Evolutionary conservation across 2,329 filamentous ascomycete genomes (phyloP).

Genomic region (Cercospora sojina): DNA sequence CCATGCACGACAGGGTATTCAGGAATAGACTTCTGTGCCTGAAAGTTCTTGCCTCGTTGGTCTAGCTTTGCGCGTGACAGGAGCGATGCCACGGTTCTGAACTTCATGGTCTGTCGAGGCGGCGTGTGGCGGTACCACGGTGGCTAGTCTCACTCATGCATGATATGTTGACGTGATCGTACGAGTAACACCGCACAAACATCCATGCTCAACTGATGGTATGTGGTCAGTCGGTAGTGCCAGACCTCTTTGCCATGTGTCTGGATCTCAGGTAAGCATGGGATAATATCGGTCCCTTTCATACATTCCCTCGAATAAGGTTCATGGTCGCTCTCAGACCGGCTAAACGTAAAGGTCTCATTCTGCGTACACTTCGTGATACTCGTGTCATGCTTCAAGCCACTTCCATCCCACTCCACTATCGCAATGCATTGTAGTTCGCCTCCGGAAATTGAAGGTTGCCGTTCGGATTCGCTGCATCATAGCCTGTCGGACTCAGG

Average conservation of each 20-base stretch:
- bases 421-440: constrained; percentile 27
- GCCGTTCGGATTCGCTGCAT: constrained; percentile 17
- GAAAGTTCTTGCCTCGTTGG: background rate
- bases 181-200: background rate
- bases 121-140: background rate
- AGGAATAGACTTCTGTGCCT: background rate
- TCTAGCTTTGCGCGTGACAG: background rate
- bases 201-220: background rate
- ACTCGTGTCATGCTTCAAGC: background rate
- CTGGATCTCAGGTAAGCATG: background rate
- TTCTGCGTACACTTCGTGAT: constrained; percentile 1
- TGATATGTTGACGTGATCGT: background rate
- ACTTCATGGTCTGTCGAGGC: background rate
- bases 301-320: background rate
- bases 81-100: background rate
- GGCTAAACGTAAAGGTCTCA: background rate
- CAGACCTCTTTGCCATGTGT: background rate
- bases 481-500: constrained; percentile 22
- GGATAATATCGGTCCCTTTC: background rate
- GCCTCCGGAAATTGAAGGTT: constrained; percentile 28
- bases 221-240: background rate
- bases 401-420: background rate
- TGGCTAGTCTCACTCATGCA: background rate
- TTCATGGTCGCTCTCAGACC: background rate
- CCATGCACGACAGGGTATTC: background rate